Percentiles rank a stretch among this genome's conserved stretches.
These are phyloP conservation scores for Lobulomyces angularis DNA, from an alignment of 192 early-diverging fungal genomes.

Conservation along the genomic window DNA sequence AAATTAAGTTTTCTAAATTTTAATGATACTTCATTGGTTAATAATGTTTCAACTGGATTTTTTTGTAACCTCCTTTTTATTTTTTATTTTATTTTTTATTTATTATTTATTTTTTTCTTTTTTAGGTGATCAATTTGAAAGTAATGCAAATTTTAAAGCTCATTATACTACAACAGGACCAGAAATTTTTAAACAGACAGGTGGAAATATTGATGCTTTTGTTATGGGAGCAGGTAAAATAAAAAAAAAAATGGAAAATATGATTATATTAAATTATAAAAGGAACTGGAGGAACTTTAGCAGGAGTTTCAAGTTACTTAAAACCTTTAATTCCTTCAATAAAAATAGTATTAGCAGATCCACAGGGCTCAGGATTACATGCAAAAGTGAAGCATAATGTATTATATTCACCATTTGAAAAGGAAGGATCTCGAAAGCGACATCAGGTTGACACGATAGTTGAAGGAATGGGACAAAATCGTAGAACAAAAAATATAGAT, in stretches of 20 bases:
- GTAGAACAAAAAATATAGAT: constrained; percentile 79
- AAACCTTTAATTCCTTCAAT: constrained; percentile 51
- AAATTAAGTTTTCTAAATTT: background rate
- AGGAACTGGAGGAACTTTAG: constrained; percentile 83
- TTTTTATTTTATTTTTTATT: too few species aligned
- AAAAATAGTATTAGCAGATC: constrained; percentile 71
- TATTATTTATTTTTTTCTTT: too few species aligned
- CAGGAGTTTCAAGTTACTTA: constrained; percentile 79
- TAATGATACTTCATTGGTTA: too few species aligned
- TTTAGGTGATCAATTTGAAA: constrained; percentile 96
- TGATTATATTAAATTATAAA: background rate
- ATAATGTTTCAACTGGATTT: too few species aligned
- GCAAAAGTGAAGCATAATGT: constrained; percentile 82
- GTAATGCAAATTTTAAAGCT: constrained; percentile 61
- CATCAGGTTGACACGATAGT: constrained; percentile 98
- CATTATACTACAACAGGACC: constrained; percentile 79
- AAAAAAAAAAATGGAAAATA: background rate
- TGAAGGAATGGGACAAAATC: constrained; percentile 91
- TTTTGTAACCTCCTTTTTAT: too few species aligned
- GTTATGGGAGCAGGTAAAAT: constrained; percentile 72
- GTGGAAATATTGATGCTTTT: constrained; percentile 62
- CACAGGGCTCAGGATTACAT: constrained; percentile 81
- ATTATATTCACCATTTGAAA: constrained; percentile 78
- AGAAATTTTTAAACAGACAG: constrained; percentile 70
- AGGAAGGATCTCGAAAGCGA: constrained; percentile 75